Conservation (phyloP, 768 basidiomycete genomes). For the Trametes cingulata region DNA sequence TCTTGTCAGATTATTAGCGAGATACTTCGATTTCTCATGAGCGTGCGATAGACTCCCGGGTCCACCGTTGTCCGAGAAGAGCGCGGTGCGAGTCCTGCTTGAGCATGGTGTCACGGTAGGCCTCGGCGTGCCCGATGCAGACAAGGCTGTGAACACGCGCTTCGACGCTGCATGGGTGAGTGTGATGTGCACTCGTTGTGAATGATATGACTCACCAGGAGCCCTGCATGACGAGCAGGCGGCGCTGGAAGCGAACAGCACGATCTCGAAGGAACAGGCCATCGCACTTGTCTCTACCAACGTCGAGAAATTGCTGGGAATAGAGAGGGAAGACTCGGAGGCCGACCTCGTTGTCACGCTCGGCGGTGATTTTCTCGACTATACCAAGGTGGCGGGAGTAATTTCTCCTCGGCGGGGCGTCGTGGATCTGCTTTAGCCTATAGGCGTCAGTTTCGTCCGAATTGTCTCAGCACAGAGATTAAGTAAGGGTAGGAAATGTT, state of each 20-base stretch:
- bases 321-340: conserved; percentile 12
- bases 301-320: conserved; percentile 44
- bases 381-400: conserved; percentile 43
- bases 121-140: conserved; percentile 65
- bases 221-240: conserved; percentile 9
- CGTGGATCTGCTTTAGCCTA: conserved; percentile 23
- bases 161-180: conserved; percentile 82
- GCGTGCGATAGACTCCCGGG: conserved; percentile 56
- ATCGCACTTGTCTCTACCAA: conserved; percentile 44
- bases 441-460: no score
- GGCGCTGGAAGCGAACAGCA: conserved; percentile 29
- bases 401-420: conserved; percentile 33
- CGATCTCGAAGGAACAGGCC: conserved; percentile 32
- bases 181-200: not conserved
- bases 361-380: conserved; percentile 39
- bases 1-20: no score
- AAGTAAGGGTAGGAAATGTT: no score
- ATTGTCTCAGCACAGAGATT: no score
- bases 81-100: conserved; percentile 60
- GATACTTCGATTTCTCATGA: no score
- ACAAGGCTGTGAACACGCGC: conserved; percentile 73
- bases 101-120: conserved; percentile 73
- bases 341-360: conserved; percentile 34
- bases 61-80: conserved; percentile 66
- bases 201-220: not conserved